These are phyloP conservation scores for Bothriochloa decipiens DNA, from an alignment of 176 grass and related monocot species.

Conservation along the genomic window DNA sequence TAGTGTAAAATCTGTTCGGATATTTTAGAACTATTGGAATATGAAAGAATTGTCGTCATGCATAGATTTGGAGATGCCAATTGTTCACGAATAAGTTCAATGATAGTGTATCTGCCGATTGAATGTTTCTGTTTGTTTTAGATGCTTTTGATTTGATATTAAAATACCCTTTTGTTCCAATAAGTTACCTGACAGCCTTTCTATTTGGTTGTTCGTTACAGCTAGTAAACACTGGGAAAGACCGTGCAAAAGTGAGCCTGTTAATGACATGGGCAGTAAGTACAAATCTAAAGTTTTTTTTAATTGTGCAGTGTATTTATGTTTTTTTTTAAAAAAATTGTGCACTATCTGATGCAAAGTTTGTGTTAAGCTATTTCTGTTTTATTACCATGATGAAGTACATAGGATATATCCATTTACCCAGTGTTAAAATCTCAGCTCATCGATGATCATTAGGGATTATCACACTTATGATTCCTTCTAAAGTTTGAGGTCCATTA, in stretches of 20 bases:
- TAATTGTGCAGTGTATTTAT: not conserved
- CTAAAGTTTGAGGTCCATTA: constrained; percentile 8
- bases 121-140: not conserved
- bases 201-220: constrained; percentile 48
- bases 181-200: constrained; percentile 10
- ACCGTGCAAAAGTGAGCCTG: constrained; percentile 97
- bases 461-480: not conserved
- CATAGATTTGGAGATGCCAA: not conserved
- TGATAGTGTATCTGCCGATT: not conserved
- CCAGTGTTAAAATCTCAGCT: not conserved
- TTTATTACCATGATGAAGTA: not conserved
- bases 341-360: not conserved
- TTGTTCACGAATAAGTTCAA: constrained; percentile 9
- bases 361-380: not conserved
- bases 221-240: constrained; percentile 94
- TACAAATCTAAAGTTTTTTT: constrained; percentile 20
- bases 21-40: constrained; percentile 21
- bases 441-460: constrained; percentile 18
- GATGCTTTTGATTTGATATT: constrained; percentile 10
- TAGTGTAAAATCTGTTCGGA: not conserved
- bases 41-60: not conserved
- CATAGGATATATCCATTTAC: not conserved
- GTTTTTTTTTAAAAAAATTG: not conserved
- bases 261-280: constrained; percentile 99
- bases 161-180: constrained; percentile 14